Base-by-base conservation (phyloP, 2,329 filamentous ascomycete species). In the Tolypocladium ovalisporum region DNA sequence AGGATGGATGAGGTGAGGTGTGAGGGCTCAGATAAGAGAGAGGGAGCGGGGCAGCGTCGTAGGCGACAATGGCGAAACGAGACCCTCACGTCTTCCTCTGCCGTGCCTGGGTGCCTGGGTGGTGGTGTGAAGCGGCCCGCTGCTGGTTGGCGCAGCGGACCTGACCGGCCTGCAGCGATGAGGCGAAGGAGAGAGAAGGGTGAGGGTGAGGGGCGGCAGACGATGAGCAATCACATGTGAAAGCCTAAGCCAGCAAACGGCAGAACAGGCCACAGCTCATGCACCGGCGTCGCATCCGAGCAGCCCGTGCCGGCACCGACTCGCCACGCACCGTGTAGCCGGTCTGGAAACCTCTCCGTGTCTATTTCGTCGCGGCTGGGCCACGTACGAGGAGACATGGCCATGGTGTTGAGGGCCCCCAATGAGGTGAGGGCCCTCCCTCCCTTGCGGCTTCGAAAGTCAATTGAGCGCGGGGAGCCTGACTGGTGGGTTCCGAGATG, bases 161-260 rank as follows among this genome's bases (percentile, higher is more conserved):
- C n/a, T 39, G 37, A 39, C 37, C 37, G 37, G 8, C 5, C 42
- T 29, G 42, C 42, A 5, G 42, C 42, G 4, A 47, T 47, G 12
- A 47, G 24, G 24, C 12, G 42, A 29, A 24, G n/a, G 24, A 27
- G 51, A 34, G 13, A 40, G n/a, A 17, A 39, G 54, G 34, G 13
- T 22, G 40, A 44, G n/a, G 2, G n/a, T 24, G 40, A 44, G 27
- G 34, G 9, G 29, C n/a, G 17, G 42, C 19, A n/a, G 19, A 24
- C 39, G 29, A 37, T 44, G 42, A 12, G 24, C 15, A 24, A 53
- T 56, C 55, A 56, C 55, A 61, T 62, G 52, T 59, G 34, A 40
- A 15, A 32, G 52, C 19, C 54, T 22, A 24, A 42, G n/a, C 39
- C 2, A 10, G 39, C 39, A 10, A 22, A 22, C 40, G 6, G n/a